A percentile compares a stretch with the other conserved stretches of the same genome.
Conservation (phyloP, 495 filamentous ascomycete genomes). For the Trichocladium antarcticum region DNA sequence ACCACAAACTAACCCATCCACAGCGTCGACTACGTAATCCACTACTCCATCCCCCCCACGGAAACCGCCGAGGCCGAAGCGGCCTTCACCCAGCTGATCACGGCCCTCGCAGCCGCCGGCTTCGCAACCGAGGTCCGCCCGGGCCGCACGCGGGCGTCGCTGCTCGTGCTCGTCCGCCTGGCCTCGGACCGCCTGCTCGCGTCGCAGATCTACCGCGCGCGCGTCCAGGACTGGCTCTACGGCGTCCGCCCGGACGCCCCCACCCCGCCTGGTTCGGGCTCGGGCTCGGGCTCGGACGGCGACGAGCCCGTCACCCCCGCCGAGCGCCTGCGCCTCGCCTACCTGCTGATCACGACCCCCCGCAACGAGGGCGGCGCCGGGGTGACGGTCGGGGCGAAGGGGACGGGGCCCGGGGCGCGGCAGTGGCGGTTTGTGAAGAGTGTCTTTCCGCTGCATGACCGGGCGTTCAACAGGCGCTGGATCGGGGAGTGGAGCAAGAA, state of each 20-base stretch:
- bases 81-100: constrained; percentile 64
- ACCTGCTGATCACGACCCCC: constrained; percentile 77
- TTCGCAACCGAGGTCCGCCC: constrained; percentile 76
- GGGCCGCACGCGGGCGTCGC: constrained; percentile 60
- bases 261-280: constrained; percentile 51
- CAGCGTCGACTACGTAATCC: constrained; percentile 87
- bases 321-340: constrained; percentile 74
- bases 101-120: constrained; percentile 59
- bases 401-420: too few relatives aligned
- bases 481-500: constrained; percentile 78
- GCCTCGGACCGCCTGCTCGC: constrained; percentile 52
- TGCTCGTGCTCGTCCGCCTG: constrained; percentile 76
- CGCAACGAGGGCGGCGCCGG: constrained; percentile 76
- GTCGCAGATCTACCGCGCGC: constrained; percentile 54
- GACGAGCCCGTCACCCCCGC: constrained; percentile 70
- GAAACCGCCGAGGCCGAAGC: constrained; percentile 56
- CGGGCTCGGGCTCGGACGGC: too few relatives aligned
- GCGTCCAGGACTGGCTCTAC: constrained; percentile 93
- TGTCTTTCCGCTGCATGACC: constrained; percentile 82
- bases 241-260: constrained; percentile 74
- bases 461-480: constrained; percentile 79
- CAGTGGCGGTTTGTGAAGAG: constrained; percentile 77
- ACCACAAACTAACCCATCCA: constrained; percentile 8
- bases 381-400: constrained; percentile 49
- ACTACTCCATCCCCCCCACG: constrained; percentile 57